These are phyloP conservation scores for Rhynchospora breviuscula DNA, from an alignment of 176 grass and related monocot genomes.

Conservation along the genomic window DNA sequence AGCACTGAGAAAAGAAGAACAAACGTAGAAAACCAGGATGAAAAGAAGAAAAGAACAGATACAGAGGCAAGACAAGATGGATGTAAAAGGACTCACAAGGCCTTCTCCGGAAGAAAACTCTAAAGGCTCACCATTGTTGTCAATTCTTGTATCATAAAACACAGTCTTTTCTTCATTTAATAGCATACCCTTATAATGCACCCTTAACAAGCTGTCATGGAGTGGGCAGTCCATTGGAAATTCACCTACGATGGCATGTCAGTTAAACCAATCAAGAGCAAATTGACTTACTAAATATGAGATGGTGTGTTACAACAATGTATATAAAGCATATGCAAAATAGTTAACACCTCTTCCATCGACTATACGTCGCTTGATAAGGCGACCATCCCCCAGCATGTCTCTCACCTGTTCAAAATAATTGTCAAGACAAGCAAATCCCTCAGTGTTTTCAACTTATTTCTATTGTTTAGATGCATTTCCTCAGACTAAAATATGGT, in stretches of 20 bases:
- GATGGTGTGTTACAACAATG: neutral
- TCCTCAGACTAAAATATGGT: neutral
- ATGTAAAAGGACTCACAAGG: conserved; percentile 41
- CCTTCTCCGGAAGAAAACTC: conserved; percentile 98
- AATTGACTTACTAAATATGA: neutral
- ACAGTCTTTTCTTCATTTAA: conserved; percentile 80
- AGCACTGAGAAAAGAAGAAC: neutral
- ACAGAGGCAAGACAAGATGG: neutral
- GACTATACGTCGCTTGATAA: conserved; percentile 87
- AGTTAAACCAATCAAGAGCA: neutral
- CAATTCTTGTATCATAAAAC: conserved; percentile 89
- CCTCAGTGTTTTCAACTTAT: neutral
- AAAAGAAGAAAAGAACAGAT: neutral
- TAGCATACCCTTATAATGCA: conserved; percentile 90
- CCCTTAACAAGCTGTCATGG: conserved; percentile 93
- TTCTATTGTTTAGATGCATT: neutral
- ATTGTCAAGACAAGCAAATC: conserved; percentile 2
- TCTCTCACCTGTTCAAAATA: conserved; percentile 76
- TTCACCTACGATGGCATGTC: conserved; percentile 48
- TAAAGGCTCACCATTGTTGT: conserved; percentile 87
- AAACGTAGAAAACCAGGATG: neutral
- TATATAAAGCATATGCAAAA: conserved; percentile 17
- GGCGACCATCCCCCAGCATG: conserved; percentile 97
- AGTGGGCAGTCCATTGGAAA: conserved; percentile 99
- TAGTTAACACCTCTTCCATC: conserved; percentile 72